These are phyloP conservation scores for Talaromyces sp. DNA, from an alignment of 2,329 filamentous ascomycete species.

Conservation along the genomic window DNA sequence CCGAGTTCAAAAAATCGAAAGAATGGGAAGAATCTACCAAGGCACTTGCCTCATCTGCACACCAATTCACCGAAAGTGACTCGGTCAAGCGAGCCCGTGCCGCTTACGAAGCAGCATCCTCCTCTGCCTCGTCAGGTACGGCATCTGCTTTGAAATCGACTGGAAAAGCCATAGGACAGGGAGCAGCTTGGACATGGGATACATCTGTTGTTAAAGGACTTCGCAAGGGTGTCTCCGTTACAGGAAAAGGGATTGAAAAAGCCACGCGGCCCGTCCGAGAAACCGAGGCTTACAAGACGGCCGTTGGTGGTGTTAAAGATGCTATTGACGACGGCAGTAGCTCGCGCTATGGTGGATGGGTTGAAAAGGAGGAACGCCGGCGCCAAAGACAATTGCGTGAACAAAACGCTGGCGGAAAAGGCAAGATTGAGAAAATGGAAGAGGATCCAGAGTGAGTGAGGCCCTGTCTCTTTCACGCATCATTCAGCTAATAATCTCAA, in stretches of 20 bases:
- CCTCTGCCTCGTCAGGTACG: conserved; percentile 73
- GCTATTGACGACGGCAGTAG: conserved; percentile 97
- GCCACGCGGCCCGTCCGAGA: conserved; percentile 91
- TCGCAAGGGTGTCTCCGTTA: conserved; percentile 76
- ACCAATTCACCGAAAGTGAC: conserved; percentile 90
- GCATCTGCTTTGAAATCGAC: conserved; percentile 78
- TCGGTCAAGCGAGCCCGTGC: conserved; percentile 78
- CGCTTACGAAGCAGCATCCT: conserved; percentile 81
- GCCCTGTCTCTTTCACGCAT: conserved; percentile 13
- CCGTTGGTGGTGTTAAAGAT: conserved; percentile 68
- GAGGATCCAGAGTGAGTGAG: conserved; percentile 80
- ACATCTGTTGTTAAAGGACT: conserved; percentile 89
- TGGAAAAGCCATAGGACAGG: conserved; percentile 79
- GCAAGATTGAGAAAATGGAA: conserved; percentile 56
- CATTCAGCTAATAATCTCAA: conserved; percentile 13
- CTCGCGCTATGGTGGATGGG: conserved; percentile 91
- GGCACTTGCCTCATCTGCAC: conserved; percentile 79
- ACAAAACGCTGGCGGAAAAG: conserved; percentile 48
- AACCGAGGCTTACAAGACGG: conserved; percentile 83
- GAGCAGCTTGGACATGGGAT: conserved; percentile 96
- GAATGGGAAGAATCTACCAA: conserved; percentile 99
- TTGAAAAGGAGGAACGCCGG: conserved; percentile 89
- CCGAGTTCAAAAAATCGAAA: conserved; percentile 92
- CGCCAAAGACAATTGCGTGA: conserved; percentile 71
- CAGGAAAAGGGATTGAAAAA: conserved; percentile 83